These are phyloP conservation scores for Aspergillus sp. DNA, from an alignment of 2,329 filamentous ascomycete genomes.

Conservation along the genomic window DNA sequence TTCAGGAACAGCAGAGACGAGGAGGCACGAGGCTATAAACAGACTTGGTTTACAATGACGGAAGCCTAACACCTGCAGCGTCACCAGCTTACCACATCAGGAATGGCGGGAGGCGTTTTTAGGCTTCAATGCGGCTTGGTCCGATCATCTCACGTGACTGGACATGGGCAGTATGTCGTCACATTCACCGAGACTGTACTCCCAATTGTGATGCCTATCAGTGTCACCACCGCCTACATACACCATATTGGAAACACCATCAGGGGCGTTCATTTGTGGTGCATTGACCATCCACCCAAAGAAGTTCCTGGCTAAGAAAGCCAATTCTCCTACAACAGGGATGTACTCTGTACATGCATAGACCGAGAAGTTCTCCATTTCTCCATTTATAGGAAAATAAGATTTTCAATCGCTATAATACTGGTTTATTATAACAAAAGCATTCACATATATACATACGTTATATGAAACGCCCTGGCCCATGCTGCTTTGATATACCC, in stretches of 20 bases:
- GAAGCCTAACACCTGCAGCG: constrained; percentile 9
- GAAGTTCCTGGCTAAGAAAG: background rate
- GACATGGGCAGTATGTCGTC: background rate
- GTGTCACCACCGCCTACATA: background rate
- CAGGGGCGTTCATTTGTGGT: no score
- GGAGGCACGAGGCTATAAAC: background rate
- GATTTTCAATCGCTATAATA: background rate
- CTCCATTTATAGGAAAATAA: background rate
- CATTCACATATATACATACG: background rate
- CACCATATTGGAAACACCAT: no score
- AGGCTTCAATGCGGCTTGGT: constrained; percentile 11
- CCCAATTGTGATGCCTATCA: background rate
- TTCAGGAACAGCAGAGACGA: background rate
- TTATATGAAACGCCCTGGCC: no score
- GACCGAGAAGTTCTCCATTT: background rate
- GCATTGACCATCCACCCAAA: no score
- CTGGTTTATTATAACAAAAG: background rate
- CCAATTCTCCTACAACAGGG: background rate
- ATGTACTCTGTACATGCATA: background rate
- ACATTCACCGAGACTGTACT: background rate
- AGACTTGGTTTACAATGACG: constrained; percentile 8
- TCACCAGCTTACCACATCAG: constrained; percentile 7
- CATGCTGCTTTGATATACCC: no score
- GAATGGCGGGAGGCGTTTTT: constrained; percentile 2
- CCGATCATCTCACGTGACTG: background rate